These are phyloP conservation scores for Arthrobotrys iridis DNA, from an alignment of 2,329 filamentous ascomycete species.

Conservation along the genomic window DNA sequence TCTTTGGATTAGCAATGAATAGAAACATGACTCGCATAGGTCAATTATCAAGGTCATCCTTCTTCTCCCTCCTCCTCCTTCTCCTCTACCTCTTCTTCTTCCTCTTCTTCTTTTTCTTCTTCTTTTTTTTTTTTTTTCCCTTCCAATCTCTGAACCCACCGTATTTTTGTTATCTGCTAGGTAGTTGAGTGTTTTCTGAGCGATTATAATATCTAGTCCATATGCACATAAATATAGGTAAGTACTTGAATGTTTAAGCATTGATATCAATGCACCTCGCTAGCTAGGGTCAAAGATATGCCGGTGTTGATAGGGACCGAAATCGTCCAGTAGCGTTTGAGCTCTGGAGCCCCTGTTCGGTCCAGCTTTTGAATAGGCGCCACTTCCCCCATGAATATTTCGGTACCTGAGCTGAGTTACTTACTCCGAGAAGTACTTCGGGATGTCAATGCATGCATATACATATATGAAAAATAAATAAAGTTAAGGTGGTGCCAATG, in stretches of 20 bases:
- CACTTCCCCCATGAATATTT: background rate
- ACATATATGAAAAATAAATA: slow-evolving; percentile 2
- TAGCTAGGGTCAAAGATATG: background rate
- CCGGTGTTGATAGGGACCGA: slow-evolving; percentile 7
- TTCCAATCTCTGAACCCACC: too few species aligned
- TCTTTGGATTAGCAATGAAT: slow-evolving; percentile 6
- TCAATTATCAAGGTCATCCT: background rate
- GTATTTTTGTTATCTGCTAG: too few species aligned
- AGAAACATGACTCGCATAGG: background rate
- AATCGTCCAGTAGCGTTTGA: background rate
- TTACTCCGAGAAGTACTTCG: background rate
- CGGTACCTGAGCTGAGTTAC: background rate
- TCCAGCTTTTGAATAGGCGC: background rate
- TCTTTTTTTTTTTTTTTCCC: too few species aligned
- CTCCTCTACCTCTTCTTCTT: too few species aligned
- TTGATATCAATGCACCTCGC: background rate
- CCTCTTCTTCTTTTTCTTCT: too few species aligned
- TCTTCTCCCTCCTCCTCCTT: background rate
- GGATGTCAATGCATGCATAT: background rate
- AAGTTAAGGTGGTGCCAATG: background rate
- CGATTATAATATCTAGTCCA: background rate
- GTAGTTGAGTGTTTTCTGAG: too few species aligned
- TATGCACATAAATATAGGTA: too few species aligned
- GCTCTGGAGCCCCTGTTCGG: background rate
- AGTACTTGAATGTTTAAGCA: too few species aligned